Evolutionary conservation across 2,329 filamentous ascomycete species (phyloP).

Genomic region (Tolypocladium endophyticum): DNA sequence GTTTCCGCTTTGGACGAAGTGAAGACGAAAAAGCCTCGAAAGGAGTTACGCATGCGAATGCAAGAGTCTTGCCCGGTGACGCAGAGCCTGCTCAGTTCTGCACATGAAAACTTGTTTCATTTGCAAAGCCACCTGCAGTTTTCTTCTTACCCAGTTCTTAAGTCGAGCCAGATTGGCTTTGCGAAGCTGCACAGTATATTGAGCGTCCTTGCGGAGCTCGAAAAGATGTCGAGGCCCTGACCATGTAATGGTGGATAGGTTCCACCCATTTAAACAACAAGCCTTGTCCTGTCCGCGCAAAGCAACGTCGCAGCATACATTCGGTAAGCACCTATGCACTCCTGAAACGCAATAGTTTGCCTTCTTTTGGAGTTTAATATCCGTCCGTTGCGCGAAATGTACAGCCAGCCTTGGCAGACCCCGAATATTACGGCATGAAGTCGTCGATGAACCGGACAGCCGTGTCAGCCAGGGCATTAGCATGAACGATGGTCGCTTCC

Average conservation of each 20-base stretch:
- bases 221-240: background rate
- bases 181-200: no score
- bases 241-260: background rate
- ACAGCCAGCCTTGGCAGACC: conserved; percentile 13
- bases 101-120: background rate
- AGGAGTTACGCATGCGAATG: no score
- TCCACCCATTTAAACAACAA: background rate
- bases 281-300: background rate
- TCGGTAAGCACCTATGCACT: background rate
- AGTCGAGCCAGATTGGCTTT: no score
- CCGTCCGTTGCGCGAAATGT: conserved; percentile 10
- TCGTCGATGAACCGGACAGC: conserved; percentile 11
- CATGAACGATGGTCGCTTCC: conserved; percentile 6
- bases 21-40: background rate
- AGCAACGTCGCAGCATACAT: background rate
- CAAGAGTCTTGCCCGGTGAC: background rate
- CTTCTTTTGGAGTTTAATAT: background rate
- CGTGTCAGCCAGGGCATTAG: conserved; percentile 8
- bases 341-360: background rate
- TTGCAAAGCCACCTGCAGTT: background rate
- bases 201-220: no score
- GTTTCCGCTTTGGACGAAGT: background rate
- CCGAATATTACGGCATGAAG: conserved; percentile 12
- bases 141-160: background rate
- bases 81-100: background rate